Percentiles rank a stretch among this genome's conserved stretches.
Conservation (phyloP, 75 land plant genomes). For the Pinus albicaulis region DNA sequence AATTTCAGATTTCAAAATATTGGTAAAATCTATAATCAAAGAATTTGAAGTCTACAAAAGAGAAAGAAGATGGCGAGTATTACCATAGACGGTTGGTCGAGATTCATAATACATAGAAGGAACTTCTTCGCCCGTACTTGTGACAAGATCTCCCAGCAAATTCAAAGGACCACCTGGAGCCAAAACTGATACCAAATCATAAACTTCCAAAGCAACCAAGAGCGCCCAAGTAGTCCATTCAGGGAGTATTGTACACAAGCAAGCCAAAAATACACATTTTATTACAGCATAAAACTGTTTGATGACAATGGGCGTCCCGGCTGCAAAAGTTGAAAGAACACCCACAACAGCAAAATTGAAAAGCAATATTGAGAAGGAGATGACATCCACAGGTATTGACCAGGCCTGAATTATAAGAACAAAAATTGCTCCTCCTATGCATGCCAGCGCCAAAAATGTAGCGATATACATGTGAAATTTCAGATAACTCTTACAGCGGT, state of each 20-base stretch:
- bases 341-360: constrained; percentile 72
- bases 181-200: constrained; percentile 79
- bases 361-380: constrained; percentile 41
- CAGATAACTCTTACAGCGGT: constrained; percentile 61
- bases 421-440: constrained; percentile 61
- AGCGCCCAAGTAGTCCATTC: constrained; percentile 92
- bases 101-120: constrained; percentile 80
- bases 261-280: constrained; percentile 58
- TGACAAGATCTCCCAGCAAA: constrained; percentile 67
- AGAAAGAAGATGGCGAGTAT: background rate
- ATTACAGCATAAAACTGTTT: constrained; percentile 62
- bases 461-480: constrained; percentile 61
- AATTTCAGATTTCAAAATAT: background rate
- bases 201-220: constrained; percentile 74
- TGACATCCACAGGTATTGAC: constrained; percentile 46
- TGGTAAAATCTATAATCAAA: background rate
- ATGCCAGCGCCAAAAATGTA: constrained; percentile 42
- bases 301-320: constrained; percentile 52
- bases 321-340: constrained; percentile 34
- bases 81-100: constrained; percentile 28
- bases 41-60: no score
- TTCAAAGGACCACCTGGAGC: constrained; percentile 76
- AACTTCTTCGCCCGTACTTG: constrained; percentile 55
- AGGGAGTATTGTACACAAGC: constrained; percentile 66
- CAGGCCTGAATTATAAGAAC: constrained; percentile 43